Evolutionary conservation across 2,329 filamentous ascomycete species (phyloP).

Genomic region (Pseudonectria foliicola): DNA sequence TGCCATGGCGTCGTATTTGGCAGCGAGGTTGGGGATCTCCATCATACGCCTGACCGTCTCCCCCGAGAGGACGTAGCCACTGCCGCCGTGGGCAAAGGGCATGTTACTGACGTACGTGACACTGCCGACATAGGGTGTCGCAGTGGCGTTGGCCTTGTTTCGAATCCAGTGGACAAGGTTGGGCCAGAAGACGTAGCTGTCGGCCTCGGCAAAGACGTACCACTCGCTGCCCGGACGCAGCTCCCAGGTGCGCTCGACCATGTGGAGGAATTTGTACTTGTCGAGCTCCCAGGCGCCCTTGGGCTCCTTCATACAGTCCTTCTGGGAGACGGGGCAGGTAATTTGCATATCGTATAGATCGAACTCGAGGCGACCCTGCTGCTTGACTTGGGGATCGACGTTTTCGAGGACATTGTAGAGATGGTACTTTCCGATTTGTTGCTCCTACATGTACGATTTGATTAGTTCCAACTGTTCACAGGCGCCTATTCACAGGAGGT

Average conservation of each 20-base stretch:
- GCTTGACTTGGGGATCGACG: conserved; percentile 28
- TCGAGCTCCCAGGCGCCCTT: conserved; percentile 45
- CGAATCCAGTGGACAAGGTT: conserved; percentile 45
- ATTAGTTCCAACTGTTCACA: too few relatives aligned
- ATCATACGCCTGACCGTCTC: conserved; percentile 43
- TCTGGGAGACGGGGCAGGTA: conserved; percentile 39
- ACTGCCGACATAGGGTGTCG: conserved; percentile 45
- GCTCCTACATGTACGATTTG: too few relatives aligned
- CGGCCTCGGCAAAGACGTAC: conserved; percentile 55
- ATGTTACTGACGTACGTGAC: conserved; percentile 37
- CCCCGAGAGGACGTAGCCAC: conserved; percentile 49
- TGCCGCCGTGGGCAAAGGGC: conserved; percentile 50
- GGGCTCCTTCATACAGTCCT: conserved; percentile 32
- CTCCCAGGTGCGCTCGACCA: conserved; percentile 48
- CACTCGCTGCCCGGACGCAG: conserved; percentile 47
- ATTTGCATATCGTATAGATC: conserved; percentile 38
- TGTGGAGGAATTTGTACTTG: conserved; percentile 56
- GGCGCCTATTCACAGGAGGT: too few relatives aligned
- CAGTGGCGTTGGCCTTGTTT: conserved; percentile 32
- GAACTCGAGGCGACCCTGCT: conserved; percentile 36
- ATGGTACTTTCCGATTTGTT: conserved; percentile 40
- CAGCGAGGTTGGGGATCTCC: conserved; percentile 35
- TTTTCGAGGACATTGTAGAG: conserved; percentile 35
- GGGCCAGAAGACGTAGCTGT: conserved; percentile 51
- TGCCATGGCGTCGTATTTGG: conserved; percentile 40